These are phyloP conservation scores for Neonectria punicea DNA, from an alignment of 2,329 filamentous ascomycete genomes.

Conservation along the genomic window DNA sequence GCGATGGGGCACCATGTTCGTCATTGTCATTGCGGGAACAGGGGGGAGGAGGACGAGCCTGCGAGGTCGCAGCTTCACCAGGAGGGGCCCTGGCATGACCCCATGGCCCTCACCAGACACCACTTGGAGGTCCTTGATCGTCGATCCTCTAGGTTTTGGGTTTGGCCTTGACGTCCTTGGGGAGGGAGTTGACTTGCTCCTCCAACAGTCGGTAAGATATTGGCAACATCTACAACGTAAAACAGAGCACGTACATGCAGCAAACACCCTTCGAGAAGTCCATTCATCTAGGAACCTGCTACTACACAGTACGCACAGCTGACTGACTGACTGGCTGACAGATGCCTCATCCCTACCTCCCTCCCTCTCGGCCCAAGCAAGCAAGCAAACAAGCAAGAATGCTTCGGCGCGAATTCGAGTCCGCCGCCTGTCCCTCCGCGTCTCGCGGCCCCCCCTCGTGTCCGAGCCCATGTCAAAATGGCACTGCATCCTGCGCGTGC, in stretches of 20 bases:
- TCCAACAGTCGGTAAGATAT: background rate
- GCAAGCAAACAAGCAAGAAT: background rate
- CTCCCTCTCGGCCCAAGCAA: background rate
- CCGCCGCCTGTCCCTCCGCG: constrained; percentile 3
- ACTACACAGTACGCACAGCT: background rate
- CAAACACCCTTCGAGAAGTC: background rate
- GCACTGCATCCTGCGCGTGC: constrained; percentile 12
- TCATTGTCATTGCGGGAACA: constrained; percentile 39
- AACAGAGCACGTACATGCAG: background rate
- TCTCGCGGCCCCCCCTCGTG: constrained; percentile 1
- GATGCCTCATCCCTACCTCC: background rate
- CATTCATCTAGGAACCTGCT: no score
- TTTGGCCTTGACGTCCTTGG: background rate
- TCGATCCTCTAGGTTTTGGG: background rate
- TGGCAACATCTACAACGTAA: background rate
- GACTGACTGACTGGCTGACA: background rate
- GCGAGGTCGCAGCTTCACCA: background rate
- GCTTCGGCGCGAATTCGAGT: constrained; percentile 8
- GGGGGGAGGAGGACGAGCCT: constrained; percentile 18
- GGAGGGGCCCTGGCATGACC: background rate
- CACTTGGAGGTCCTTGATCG: background rate
- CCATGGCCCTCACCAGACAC: background rate
- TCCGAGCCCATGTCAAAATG: constrained; percentile 5
- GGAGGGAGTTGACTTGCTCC: background rate
- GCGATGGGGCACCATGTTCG: constrained; percentile 42